Evolutionary conservation across 2,329 filamentous ascomycete species (phyloP), one percentile per base, ranked within the genome.

Genomic region (Diaporthe vexans): DNA sequence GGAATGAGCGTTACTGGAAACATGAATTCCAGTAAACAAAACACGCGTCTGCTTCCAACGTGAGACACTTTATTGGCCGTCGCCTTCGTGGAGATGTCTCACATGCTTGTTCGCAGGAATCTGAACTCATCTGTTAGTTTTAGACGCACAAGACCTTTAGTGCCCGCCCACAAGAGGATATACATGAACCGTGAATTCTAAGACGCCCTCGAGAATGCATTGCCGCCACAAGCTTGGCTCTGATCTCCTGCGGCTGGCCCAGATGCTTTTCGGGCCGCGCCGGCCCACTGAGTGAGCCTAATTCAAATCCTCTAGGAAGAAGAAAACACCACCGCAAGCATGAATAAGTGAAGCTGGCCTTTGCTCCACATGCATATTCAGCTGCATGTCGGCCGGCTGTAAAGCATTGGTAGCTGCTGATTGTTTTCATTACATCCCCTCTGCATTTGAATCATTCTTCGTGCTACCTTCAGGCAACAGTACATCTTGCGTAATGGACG

Each of bases 21-120:
- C 10, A 26, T 40, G 19, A 37, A 68, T 68, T 68, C 63, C 63
- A 68, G 33, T 13, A 40, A 19, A n/a, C 29, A 26, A 40, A 54
- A 68, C 33, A 19, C 40, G 15, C 15, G 40, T 43, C 17, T 2
- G 24, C 59, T 10, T 1, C 5, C n/a, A 37, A 35, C 10, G 3
- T n/a, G 13, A 51, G 59, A 65, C 59, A 65, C 7, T 15, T 2
- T 24, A n/a, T 33, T 6, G 46, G 57, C 46, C 46, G 46, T n/a
- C 21, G 21, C 1, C n/a, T 26, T 40, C 46, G 46, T 24, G 11
- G 10, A 65, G 2, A n/a, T 68, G 63, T 68, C 63, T 68, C 33
- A 54, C n/a, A 40, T 52, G 26, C 17, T 15, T 11, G 4, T 8
- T 1, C 33, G 21, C 11, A 67, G 63, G 46, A 67, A 67, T 67